These are phyloP conservation scores for Phyllosticta ampelicida DNA, from an alignment of 2,329 filamentous ascomycete genomes.

Conservation along the genomic window DNA sequence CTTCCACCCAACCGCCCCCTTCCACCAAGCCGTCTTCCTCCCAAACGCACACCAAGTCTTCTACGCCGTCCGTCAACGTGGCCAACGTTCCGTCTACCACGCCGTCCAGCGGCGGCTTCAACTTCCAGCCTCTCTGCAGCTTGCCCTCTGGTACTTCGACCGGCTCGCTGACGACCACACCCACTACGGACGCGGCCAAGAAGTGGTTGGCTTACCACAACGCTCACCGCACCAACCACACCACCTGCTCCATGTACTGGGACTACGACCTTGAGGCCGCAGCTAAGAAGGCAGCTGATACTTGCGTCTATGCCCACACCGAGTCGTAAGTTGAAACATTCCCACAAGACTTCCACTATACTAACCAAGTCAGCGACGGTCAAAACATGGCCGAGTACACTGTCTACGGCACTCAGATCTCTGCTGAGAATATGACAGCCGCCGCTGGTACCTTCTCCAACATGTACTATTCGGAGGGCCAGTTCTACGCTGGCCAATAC, in stretches of 20 bases:
- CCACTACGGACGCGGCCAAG: conserved; percentile 19
- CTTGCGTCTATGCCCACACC: conserved; percentile 59
- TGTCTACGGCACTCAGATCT: conserved; percentile 45
- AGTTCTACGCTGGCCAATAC: conserved; percentile 15
- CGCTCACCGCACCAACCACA: conserved; percentile 74
- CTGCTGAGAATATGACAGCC: conserved; percentile 48
- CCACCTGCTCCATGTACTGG: conserved; percentile 53
- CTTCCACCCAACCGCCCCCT: not conserved
- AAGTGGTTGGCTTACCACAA: conserved; percentile 64
- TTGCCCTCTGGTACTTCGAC: not conserved
- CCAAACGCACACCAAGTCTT: too few relatives aligned
- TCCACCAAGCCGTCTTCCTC: not conserved
- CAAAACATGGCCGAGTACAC: conserved; percentile 96
- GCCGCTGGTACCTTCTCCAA: conserved; percentile 38
- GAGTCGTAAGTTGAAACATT: not conserved
- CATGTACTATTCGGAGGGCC: conserved; percentile 19
- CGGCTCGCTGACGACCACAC: not conserved
- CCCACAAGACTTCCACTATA: conserved; percentile 25
- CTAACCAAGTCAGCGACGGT: conserved; percentile 50
- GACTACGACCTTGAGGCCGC: conserved; percentile 50
- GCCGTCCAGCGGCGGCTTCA: conserved; percentile 4
- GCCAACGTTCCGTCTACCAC: not conserved
- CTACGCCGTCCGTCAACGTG: not conserved
- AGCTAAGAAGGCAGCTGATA: conserved; percentile 52
- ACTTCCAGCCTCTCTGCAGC: conserved; percentile 14